Conservation (phyloP, 352 stramenopile species). For the Phytophthora pseudosyringae region DNA sequence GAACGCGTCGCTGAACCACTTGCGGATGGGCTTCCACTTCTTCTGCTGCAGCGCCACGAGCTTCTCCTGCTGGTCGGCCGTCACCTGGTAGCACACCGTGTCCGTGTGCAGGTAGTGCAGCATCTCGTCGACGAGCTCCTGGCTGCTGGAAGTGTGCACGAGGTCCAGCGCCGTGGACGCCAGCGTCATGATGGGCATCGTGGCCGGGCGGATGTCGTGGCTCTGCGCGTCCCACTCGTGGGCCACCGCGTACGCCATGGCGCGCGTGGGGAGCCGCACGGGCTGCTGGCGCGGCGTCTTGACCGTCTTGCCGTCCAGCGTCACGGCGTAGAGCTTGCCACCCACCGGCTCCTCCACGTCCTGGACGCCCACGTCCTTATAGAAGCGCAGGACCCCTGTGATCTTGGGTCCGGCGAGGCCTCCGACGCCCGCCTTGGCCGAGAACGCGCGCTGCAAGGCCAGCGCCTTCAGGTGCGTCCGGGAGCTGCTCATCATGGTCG, state of each 20-base stretch:
- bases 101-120: constrained; percentile 89
- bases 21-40: constrained; percentile 85
- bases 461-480: constrained; percentile 30
- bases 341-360: constrained; percentile 44
- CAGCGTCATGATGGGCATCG: constrained; percentile 91
- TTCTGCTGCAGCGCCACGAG: constrained; percentile 83
- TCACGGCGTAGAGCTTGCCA: constrained; percentile 65
- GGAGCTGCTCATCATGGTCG: constrained; percentile 41
- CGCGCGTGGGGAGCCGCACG: constrained; percentile 65
- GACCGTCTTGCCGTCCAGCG: constrained; percentile 83
- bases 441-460: constrained; percentile 45
- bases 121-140: constrained; percentile 79
- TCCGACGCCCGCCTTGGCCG: constrained; percentile 52
- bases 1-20: constrained; percentile 83
- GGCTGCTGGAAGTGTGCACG: constrained; percentile 53
- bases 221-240: constrained; percentile 88
- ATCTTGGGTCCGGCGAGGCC: constrained; percentile 76
- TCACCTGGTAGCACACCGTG: constrained; percentile 90
- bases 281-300: constrained; percentile 77
- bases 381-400: constrained; percentile 81
- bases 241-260: constrained; percentile 75
- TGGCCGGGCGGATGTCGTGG: constrained; percentile 73
- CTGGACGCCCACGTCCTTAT: constrained; percentile 79
- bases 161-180: constrained; percentile 83
- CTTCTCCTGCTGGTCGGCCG: constrained; percentile 82